phyloP scores from a whole-genome alignment of 495 filamentous ascomycete genomes.

The Daldinia decipiens region DNA sequence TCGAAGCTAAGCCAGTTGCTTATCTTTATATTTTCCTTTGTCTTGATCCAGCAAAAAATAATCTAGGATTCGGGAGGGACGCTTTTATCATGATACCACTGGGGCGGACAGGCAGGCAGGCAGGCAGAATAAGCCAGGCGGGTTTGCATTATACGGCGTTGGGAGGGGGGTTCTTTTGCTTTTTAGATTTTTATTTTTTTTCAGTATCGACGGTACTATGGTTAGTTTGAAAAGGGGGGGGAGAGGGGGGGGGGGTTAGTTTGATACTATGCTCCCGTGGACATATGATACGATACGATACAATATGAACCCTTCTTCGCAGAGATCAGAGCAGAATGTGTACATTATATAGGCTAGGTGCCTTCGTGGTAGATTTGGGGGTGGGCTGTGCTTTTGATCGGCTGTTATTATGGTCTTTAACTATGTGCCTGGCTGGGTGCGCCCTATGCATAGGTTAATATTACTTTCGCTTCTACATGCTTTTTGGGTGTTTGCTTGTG shows the following conservation, averaged over 20 bases:
- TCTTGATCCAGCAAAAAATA: not conserved
- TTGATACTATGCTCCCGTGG: not conserved
- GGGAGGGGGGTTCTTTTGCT: not conserved
- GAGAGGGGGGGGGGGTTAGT: not conserved
- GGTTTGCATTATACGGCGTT: slow-evolving; percentile 9
- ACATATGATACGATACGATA: not conserved
- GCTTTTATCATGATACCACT: slow-evolving; percentile 15
- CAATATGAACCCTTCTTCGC: not conserved
- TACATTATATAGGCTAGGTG: not conserved
- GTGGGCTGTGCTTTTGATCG: not conserved
- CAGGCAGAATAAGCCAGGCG: not conserved
- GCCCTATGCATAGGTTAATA: slow-evolving; percentile 1
- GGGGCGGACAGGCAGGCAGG: slow-evolving; percentile 8
- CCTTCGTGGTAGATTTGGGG: not conserved
- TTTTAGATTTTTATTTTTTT: not conserved
- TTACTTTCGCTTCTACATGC: not conserved
- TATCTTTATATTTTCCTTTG: not conserved
- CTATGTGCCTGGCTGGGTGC: not conserved
- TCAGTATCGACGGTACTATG: not conserved
- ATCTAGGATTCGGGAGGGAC: not conserved
- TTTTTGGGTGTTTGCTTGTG: not conserved
- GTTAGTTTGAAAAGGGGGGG: not conserved
- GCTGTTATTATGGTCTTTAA: slow-evolving; percentile 1
- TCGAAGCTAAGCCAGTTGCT: not conserved
- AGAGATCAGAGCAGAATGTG: not conserved